Evolutionary conservation across 2,329 filamentous ascomycete genomes (phyloP), one percentile per base, ranked within the genome.

Genomic region (Cercospora sp.): DNA sequence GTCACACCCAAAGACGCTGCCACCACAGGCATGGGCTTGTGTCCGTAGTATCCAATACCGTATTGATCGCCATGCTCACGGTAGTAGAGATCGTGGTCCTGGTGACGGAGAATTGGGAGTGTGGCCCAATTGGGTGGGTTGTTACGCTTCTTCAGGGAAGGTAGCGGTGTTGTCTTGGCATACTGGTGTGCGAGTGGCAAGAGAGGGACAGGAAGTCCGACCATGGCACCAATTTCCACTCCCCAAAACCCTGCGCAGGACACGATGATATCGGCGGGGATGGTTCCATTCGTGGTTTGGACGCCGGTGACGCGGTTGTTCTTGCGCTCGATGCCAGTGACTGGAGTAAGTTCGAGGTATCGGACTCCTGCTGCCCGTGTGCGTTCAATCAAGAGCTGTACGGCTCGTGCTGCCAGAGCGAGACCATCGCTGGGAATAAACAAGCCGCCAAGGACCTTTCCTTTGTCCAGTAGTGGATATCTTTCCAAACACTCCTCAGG

Each of bases 221-320:
- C 82, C 87, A 90, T 87, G 5, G 83, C 85, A 23, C 87, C 87
- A 6, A 90, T 80, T 74, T 90, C 87, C 7, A 89, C 87, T 10
- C 87, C 87, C 87, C 87, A 90, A 76, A 90, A 88, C 0, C 87
- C 87, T 6, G 87, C 87, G 69, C 87, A 90, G 1, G 87, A 89
- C 42, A 90, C 77, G 61, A 89, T 81, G 26, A 89, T 85, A 64
- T 90, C 87, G 0, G 87, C 87, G 0, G 84, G 79, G 20, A 89
- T 80, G 0, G 74, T 82, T 23, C 83, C 83, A 3, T 77, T 77
- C 1, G 80, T 78, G 0, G 86, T 88, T 1, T 70, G 78, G 0
- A 89, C 87, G 1, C 87, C 87, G 0, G 86, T 88, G 12, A 89
- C 86, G 2, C 77, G 81, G 18, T 83, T 82, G 6, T 81, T 75